A percentile compares a stretch with the other conserved stretches of the same genome.
These are phyloP conservation scores for Posidonia oceanica DNA, from an alignment of 116 monocot genomes.

Conservation along the genomic window DNA sequence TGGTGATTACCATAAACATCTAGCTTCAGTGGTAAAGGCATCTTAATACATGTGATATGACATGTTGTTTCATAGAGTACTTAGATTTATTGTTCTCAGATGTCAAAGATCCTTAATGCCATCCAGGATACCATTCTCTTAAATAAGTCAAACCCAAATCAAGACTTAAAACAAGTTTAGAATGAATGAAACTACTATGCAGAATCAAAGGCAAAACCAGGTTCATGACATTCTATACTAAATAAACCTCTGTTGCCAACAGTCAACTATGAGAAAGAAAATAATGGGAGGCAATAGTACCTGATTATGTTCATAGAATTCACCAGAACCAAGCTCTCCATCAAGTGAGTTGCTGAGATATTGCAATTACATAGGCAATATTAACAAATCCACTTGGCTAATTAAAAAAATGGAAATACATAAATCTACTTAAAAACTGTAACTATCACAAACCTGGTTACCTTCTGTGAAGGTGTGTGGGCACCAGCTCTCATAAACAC, in stretches of 20 bases:
- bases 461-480: conserved; percentile 37
- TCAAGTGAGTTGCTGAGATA: conserved; percentile 21
- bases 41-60: no score
- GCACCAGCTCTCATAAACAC: conserved; percentile 62
- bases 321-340: conserved; percentile 16
- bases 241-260: not conserved
- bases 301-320: conserved; percentile 21
- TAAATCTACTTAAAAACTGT: conserved; percentile 11
- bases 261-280: not conserved
- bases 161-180: no score
- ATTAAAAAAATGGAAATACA: conserved; percentile 5
- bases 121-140: no score
- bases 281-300: conserved; percentile 14
- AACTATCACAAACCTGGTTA: conserved; percentile 74
- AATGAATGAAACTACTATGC: no score
- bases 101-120: no score
- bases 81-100: no score
- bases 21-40: no score
- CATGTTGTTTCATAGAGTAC: no score
- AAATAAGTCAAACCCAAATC: no score
- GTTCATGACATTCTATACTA: not conserved
- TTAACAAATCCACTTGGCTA: not conserved
- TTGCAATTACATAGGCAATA: not conserved
- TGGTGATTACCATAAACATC: no score
- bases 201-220: not conserved